Conservation (phyloP, 805 yeast genomes). For the Pichia sporocuriosa region DNA sequence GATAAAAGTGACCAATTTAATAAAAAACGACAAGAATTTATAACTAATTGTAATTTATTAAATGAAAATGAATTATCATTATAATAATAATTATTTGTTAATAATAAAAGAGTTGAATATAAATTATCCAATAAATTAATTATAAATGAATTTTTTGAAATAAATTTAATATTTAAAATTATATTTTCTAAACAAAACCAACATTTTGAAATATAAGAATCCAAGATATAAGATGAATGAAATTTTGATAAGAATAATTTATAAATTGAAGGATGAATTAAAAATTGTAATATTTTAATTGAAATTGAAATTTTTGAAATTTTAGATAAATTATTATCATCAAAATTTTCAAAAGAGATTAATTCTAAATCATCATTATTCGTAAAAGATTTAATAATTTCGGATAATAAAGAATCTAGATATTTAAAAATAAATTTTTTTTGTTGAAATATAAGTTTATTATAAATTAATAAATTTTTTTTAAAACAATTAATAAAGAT, state of each 20-base stretch:
- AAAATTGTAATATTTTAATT: slow-evolving; percentile 21
- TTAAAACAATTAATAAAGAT: slow-evolving; percentile 17
- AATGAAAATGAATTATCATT: slow-evolving; percentile 16
- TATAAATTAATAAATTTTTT: slow-evolving; percentile 20
- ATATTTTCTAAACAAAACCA: slow-evolving; percentile 31
- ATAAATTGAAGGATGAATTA: slow-evolving; percentile 21
- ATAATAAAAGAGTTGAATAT: slow-evolving; percentile 21
- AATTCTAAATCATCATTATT: slow-evolving; percentile 12
- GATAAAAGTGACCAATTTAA: slow-evolving; percentile 26
- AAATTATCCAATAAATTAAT: slow-evolving; percentile 23
- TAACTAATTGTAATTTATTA: slow-evolving; percentile 15
- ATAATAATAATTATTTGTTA: slow-evolving; percentile 17
- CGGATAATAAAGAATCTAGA: slow-evolving; percentile 19
- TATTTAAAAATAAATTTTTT: slow-evolving; percentile 18
- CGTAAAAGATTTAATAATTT: slow-evolving; percentile 23
- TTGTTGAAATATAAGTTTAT: slow-evolving; percentile 19
- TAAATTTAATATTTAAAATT: slow-evolving; percentile 21
- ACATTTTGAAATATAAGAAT: slow-evolving; percentile 22
- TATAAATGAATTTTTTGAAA: slow-evolving; percentile 9
- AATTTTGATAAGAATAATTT: slow-evolving; percentile 18
- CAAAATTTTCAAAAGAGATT: neutral
- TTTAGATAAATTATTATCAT: slow-evolving; percentile 5
- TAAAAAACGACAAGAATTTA: slow-evolving; percentile 21
- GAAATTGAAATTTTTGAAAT: slow-evolving; percentile 24
- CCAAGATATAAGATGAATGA: slow-evolving; percentile 18